Evolutionary conservation across 2,329 filamentous ascomycete genomes (phyloP).

Genomic region (Trichoderma sp.): DNA sequence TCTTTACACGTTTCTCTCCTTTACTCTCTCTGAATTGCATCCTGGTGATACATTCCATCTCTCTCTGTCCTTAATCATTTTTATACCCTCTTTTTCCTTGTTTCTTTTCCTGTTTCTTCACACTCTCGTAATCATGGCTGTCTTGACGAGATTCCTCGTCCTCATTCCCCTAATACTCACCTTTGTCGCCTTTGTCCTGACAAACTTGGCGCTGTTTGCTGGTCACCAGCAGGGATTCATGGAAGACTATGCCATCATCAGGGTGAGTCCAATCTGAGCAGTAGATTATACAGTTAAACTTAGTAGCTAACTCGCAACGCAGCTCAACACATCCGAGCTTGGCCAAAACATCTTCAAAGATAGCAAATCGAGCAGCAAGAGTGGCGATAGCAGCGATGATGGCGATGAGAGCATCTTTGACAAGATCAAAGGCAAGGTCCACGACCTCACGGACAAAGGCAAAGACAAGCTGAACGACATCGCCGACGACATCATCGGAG

Average conservation of each 20-base stretch:
- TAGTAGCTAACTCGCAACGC: background rate
- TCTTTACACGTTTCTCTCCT: background rate
- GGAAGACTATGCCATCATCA: slow-evolving; percentile 49
- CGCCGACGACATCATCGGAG: slow-evolving; percentile 46
- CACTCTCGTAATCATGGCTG: slow-evolving; percentile 30
- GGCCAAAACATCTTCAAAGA: slow-evolving; percentile 42
- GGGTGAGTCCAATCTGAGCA: slow-evolving; percentile 38
- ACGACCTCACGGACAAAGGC: slow-evolving; percentile 42
- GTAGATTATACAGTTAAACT: slow-evolving; percentile 8
- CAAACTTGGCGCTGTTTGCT: slow-evolving; percentile 47
- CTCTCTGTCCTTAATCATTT: background rate
- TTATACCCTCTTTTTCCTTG: background rate
- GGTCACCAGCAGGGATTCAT: slow-evolving; percentile 48
- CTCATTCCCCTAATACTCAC: slow-evolving; percentile 45
- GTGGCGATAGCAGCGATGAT: slow-evolving; percentile 33
- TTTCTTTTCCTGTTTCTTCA: background rate
- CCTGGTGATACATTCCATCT: slow-evolving; percentile 7
- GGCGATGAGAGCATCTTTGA: slow-evolving; percentile 37
- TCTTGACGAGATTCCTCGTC: slow-evolving; percentile 36
- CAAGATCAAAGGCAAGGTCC: slow-evolving; percentile 38
- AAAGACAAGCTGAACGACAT: slow-evolving; percentile 47
- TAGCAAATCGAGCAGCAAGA: slow-evolving; percentile 34
- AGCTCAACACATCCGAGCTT: slow-evolving; percentile 48
- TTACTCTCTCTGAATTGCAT: background rate
- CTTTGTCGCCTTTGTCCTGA: slow-evolving; percentile 46